phyloP scores from a whole-genome alignment of 1,284 basidiomycete genomes.

The Mycosarcoma maydis region DNA sequence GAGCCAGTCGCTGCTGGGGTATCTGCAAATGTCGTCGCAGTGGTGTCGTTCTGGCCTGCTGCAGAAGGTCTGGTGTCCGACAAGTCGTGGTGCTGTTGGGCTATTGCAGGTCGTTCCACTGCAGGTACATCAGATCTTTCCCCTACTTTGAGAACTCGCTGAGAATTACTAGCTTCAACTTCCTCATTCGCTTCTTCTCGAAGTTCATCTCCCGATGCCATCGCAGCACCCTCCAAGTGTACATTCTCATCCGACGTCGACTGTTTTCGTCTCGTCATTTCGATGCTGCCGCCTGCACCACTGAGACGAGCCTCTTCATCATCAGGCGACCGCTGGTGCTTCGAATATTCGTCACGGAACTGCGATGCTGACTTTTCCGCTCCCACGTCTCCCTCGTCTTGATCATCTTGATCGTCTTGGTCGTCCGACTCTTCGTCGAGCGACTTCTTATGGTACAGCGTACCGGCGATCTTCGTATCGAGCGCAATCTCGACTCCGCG shows the following conservation, averaged over 20 bases:
- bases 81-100: no score
- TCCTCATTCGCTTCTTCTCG: slow-evolving; percentile 14
- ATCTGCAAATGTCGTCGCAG: neutral
- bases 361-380: slow-evolving; percentile 24
- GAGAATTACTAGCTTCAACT: slow-evolving; percentile 17
- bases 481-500: slow-evolving; percentile 49
- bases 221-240: slow-evolving; percentile 21
- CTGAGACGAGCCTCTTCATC: slow-evolving; percentile 24
- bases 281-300: slow-evolving; percentile 16
- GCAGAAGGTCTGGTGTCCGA: no score
- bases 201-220: slow-evolving; percentile 18
- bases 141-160: no score
- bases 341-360: slow-evolving; percentile 13
- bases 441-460: slow-evolving; percentile 38
- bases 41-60: neutral
- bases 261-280: slow-evolving; percentile 16
- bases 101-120: no score
- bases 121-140: no score
- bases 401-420: no score
- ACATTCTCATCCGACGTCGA: no score
- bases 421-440: slow-evolving; percentile 27
- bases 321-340: slow-evolving; percentile 2
- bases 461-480: slow-evolving; percentile 57
- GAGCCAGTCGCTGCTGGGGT: neutral
- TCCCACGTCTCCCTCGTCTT: neutral